phyloP scores from a whole-genome alignment of 83 land plant genomes.

The Picea mariana region DNA sequence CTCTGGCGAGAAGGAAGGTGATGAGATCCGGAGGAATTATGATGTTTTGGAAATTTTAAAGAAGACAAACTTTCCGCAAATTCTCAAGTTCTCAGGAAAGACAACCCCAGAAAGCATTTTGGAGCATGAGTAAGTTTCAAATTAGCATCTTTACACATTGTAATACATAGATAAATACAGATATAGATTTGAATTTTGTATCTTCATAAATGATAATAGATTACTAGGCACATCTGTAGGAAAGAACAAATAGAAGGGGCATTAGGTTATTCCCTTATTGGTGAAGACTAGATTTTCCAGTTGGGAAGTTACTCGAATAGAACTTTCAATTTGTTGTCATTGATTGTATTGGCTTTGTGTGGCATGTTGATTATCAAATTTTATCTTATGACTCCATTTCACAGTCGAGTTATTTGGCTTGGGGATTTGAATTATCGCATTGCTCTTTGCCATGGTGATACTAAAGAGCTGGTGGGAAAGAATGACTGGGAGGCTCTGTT shows the following conservation, averaged over 20 bases:
- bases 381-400: neutral
- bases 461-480: conserved; percentile 40
- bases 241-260: neutral
- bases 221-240: neutral
- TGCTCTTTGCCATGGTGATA: conserved; percentile 37
- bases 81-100: conserved; percentile 19
- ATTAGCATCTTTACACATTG: neutral
- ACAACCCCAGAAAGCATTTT: conserved; percentile 58
- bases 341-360: neutral
- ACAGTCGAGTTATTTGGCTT: conserved; percentile 93
- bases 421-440: conserved; percentile 96
- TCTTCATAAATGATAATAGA: neutral
- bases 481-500: conserved; percentile 80
- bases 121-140: conserved; percentile 77
- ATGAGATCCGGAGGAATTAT: conserved; percentile 66
- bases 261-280: neutral
- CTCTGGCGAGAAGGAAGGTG: conserved; percentile 81
- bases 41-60: conserved; percentile 77
- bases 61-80: conserved; percentile 57
- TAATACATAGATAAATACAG: neutral
- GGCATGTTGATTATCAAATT: neutral
- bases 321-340: neutral
- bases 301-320: neutral
- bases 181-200: neutral
- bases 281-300: neutral